Conservation (phyloP, 805 yeast species). For the Debaryomyces castellii region DNA sequence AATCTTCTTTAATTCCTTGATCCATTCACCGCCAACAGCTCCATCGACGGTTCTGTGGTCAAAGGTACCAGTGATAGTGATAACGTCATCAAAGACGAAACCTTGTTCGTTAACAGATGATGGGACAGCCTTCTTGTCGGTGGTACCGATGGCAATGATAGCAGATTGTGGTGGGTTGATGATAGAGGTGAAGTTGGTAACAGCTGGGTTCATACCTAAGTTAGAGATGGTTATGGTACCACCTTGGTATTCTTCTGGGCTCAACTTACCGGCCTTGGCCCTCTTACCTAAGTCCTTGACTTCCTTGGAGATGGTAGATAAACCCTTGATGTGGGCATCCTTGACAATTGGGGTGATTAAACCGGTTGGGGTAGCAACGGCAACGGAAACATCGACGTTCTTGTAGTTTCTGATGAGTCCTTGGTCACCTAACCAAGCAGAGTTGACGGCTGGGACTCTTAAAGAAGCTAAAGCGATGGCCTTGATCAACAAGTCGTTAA, state of each 20-base stretch:
- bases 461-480: slow-evolving; percentile 88
- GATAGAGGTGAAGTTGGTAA: slow-evolving; percentile 88
- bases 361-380: slow-evolving; percentile 98
- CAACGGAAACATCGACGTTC: slow-evolving; percentile 95
- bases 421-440: slow-evolving; percentile 88
- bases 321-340: slow-evolving; percentile 85
- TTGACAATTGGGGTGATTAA: slow-evolving; percentile 94
- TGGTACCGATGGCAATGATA: slow-evolving; percentile 92
- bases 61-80: slow-evolving; percentile 92
- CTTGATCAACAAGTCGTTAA: slow-evolving; percentile 91
- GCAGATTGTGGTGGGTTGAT: slow-evolving; percentile 97
- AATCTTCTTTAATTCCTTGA: slow-evolving; percentile 86
- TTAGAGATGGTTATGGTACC: slow-evolving; percentile 98
- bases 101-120: slow-evolving; percentile 90
- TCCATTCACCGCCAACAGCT: slow-evolving; percentile 96
- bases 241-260: slow-evolving; percentile 98
- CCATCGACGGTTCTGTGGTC: slow-evolving; percentile 98
- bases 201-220: slow-evolving; percentile 98
- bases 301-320: slow-evolving; percentile 74
- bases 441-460: slow-evolving; percentile 91
- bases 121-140: slow-evolving; percentile 88
- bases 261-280: slow-evolving; percentile 90
- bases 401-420: slow-evolving; percentile 89
- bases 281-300: slow-evolving; percentile 93
- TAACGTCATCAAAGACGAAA: slow-evolving; percentile 85